Evolutionary conservation across 768 basidiomycete genomes (phyloP).

Genomic region (Agaricus blazei): DNA sequence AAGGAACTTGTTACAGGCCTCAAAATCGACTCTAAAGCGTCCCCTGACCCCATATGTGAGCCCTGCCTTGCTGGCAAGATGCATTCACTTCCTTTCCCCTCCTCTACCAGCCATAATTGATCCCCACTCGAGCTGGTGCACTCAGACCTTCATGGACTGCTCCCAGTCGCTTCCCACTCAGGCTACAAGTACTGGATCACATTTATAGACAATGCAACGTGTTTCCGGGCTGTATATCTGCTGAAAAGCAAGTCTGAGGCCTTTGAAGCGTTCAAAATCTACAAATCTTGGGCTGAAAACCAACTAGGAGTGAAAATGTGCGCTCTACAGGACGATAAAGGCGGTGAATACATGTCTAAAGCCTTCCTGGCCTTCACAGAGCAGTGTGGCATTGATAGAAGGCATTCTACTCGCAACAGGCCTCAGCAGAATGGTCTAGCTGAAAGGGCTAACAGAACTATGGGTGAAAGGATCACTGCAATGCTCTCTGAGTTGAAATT

Average conservation of each 20-base stretch:
- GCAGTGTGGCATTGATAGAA: too few relatives aligned
- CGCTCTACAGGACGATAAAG: constrained; percentile 26
- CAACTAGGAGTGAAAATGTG: constrained; percentile 20
- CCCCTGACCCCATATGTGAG: constrained; percentile 18
- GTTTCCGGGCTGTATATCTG: constrained; percentile 14
- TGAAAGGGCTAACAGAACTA: too few relatives aligned
- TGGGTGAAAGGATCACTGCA: too few relatives aligned
- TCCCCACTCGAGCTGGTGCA: constrained; percentile 20
- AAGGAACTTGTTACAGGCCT: neutral
- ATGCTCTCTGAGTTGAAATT: too few relatives aligned
- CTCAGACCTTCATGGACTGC: constrained; percentile 25
- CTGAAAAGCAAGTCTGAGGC: constrained; percentile 21
- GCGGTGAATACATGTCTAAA: constrained; percentile 27
- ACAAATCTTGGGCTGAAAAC: constrained; percentile 28
- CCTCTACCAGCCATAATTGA: neutral
- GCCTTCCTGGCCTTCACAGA: constrained; percentile 7
- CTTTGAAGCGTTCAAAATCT: constrained; percentile 23
- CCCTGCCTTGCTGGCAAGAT: constrained; percentile 15
- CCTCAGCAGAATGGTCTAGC: too few relatives aligned
- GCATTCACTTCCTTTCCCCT: constrained; percentile 14
- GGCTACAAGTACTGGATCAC: constrained; percentile 24
- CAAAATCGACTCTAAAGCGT: neutral
- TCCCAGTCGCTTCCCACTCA: constrained; percentile 13
- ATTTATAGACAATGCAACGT: constrained; percentile 23
- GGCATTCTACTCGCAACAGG: too few relatives aligned